Conservation (phyloP, 1,284 basidiomycete species). For the Anthracocystis panici-leucophaei region DNA sequence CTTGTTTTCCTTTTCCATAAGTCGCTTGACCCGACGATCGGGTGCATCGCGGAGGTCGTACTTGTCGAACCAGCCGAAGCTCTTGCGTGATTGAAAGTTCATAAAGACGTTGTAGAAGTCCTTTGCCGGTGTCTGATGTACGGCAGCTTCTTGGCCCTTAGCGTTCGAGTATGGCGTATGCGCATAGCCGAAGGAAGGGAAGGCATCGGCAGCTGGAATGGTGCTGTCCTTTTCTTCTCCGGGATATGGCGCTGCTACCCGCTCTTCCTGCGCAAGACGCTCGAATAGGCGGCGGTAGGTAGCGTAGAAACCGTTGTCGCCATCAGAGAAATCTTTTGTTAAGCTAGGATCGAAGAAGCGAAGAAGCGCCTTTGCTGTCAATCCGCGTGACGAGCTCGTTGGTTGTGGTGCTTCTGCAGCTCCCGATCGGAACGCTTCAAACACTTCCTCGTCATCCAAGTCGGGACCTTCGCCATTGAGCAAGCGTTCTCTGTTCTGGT, state of each 20-base stretch:
- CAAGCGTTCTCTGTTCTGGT: slow-evolving; percentile 86
- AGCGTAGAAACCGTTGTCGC: slow-evolving; percentile 80
- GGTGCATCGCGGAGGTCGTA: slow-evolving; percentile 88
- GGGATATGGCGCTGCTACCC: slow-evolving; percentile 72
- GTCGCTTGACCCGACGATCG: slow-evolving; percentile 81
- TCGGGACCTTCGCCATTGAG: slow-evolving; percentile 58
- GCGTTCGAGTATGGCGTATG: slow-evolving; percentile 77
- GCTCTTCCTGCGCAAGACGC: slow-evolving; percentile 86
- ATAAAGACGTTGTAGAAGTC: slow-evolving; percentile 87
- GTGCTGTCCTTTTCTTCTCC: slow-evolving; percentile 66
- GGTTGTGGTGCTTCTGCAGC: slow-evolving; percentile 70
- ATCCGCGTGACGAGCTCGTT: slow-evolving; percentile 80
- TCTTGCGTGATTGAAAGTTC: slow-evolving; percentile 88
- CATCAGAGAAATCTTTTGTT: slow-evolving; percentile 75
- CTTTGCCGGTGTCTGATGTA: slow-evolving; percentile 58
- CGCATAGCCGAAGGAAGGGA: slow-evolving; percentile 85
- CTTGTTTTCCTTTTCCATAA: slow-evolving; percentile 98
- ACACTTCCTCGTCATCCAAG: slow-evolving; percentile 70
- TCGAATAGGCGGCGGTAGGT: slow-evolving; percentile 90
- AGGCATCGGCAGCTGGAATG: slow-evolving; percentile 46
- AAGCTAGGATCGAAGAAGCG: slow-evolving; percentile 85
- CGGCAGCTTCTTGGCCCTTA: slow-evolving; percentile 42
- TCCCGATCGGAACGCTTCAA: slow-evolving; percentile 84
- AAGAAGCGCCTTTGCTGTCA: slow-evolving; percentile 83
- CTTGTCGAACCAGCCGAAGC: slow-evolving; percentile 88